Evolutionary conservation across 164 flowering plant genomes (phyloP), one percentile per base, ranked within the genome.

Genomic region (Magnolia officinalis): DNA sequence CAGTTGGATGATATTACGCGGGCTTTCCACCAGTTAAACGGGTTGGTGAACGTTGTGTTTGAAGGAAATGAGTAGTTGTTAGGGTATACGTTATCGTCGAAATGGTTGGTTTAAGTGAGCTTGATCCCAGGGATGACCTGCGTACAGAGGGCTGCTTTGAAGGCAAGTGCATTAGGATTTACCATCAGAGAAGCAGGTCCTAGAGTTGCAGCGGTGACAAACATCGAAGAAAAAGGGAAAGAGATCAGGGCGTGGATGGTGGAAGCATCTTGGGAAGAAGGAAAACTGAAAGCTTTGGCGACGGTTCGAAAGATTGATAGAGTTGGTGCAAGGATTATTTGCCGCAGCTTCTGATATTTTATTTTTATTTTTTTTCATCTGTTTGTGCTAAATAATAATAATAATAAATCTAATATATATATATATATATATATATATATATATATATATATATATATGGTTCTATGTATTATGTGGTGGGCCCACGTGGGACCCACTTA

Each of bases 101-200:
- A 95, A 72, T 87, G 79, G 85, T 89, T 92, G 16, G 95, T 96
- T 76, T 96, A 94, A 87, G 96, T 97, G 4, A 84, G 72, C 66
- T 75, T 96, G 89, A 96, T 96, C 74, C 98, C 99, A 0, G 97
- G 98, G 29, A 90, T 96, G 94, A 90, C 77, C 67, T 87, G 72
- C 2, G 96, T 94, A 81, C 94, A 96, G 89, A 85, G 75, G 82
- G 95, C 93, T 0, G 97, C 95, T 0, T 55, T 90, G 61, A 86
- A 82, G 61, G 96, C 91, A 0, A 98, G 99, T 61, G 98, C 98
- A 0, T 94, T 86, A 70, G 99, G 99, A 23, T 93, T 98, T 71
- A 93, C 99, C 1, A 92, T 92, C 4, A 91, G 95, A 20, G 97
- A 98, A 24, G 97, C 98, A 0, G 99, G 96, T 59, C 99, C 98